Base-by-base conservation (phyloP, 805 yeast species). In the Cyberlindnera bimundalis region DNA sequence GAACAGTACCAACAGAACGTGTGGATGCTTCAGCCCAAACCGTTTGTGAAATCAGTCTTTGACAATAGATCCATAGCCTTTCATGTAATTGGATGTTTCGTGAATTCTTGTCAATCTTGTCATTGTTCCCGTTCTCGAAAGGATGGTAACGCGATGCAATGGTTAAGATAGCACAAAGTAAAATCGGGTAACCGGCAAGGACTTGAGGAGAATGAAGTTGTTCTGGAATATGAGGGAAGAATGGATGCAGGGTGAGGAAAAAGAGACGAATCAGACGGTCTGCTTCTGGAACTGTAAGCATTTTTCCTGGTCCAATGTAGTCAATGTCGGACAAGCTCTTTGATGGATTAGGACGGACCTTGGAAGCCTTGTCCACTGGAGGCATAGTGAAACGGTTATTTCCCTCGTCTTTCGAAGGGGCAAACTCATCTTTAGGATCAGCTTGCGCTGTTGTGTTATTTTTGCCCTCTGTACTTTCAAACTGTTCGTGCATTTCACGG, bases 11-110 rank as follows among this genome's bases (percentile, higher is more conserved):
- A 3, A 89, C 76, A 0, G 93, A 82, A 47, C 96, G 67, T 6
- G 93, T 84, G 43, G 86, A 81, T 0, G 95, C 93, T 57, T 87
- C 96, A 1, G 95, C 96, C 96, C 96, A 89, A 5, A 87, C 89
- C 0, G 95, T 81, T 60, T 83, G 86, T 3, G 95, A 84, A 30
- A 88, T 81, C 44, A 87, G 67, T 46, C 81, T 61, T 64, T 87
- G 96, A 43, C 90, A 87, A 55, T 84, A 79, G 19, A 81, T 73
- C 97, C 97, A 89, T 34, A 89, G 62, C 39, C 81, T 71, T 51
- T 84, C 88, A 58, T 89, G 97, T 4, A 85, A 71, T 48, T 76
- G 79, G 16, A 81, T 67, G 53, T 82, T 73, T 37, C 75, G 59
- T 5, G 59, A 54, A 37, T 56, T 46, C 15, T 52, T 49, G n/a